Evolutionary conservation across 106 monocot species (phyloP).

Genomic region (Dioscorea zingiberensis): DNA sequence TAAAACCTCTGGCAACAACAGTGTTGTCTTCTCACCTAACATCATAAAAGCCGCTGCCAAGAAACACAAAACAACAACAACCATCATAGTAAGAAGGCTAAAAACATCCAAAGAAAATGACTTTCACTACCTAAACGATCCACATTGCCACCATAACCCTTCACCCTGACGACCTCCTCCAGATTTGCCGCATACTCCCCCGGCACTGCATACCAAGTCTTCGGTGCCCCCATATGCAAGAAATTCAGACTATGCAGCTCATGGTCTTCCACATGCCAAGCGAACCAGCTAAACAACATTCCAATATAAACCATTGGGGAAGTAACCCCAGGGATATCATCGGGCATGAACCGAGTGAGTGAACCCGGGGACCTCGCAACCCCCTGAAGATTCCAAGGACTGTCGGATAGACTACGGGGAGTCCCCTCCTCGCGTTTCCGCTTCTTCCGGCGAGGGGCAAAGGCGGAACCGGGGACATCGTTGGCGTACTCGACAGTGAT

Average conservation of each 20-base stretch:
- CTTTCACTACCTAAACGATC: constrained; percentile 55
- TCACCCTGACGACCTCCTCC: constrained; percentile 66
- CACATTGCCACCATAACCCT: constrained; percentile 70
- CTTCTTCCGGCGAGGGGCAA: constrained; percentile 26
- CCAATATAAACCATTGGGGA: constrained; percentile 97
- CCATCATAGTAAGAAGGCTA: not conserved
- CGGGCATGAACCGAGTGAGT: constrained; percentile 88
- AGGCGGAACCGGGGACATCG: constrained; percentile 96
- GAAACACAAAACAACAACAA: constrained; percentile 9
- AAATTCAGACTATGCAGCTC: constrained; percentile 97
- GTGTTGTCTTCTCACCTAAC: constrained; percentile 95
- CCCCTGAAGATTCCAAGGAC: constrained; percentile 93
- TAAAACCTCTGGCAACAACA: constrained; percentile 85
- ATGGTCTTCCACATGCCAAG: constrained; percentile 99
- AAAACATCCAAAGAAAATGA: not conserved
- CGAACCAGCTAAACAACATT: constrained; percentile 99
- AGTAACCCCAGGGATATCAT: constrained; percentile 93
- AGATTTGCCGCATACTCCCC: constrained; percentile 50
- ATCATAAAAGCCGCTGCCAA: constrained; percentile 63
- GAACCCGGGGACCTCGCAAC: constrained; percentile 85
- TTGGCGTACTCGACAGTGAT: constrained; percentile 91
- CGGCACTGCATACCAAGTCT: constrained; percentile 98
- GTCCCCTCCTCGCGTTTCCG: constrained; percentile 38
- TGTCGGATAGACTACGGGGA: constrained; percentile 74
- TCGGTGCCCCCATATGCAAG: constrained; percentile 80